Conservation (phyloP, 176 grass and related monocot species). For the Hyparrhenia diplandra region DNA sequence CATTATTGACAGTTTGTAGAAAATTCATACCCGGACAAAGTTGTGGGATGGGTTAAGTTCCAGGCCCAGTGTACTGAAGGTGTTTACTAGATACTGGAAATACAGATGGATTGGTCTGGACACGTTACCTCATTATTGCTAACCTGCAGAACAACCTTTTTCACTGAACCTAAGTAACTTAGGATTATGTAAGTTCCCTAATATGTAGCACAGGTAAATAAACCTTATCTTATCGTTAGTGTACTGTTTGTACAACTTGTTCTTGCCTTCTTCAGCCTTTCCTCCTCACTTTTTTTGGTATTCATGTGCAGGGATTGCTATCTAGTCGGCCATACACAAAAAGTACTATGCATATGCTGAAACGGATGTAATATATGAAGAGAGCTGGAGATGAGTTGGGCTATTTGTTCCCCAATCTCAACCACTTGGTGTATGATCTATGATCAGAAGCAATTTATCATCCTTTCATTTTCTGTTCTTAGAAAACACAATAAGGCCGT, state of each 20-base stretch:
- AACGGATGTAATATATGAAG: background rate
- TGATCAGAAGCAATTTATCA: slow-evolving; percentile 6
- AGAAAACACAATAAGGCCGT: background rate
- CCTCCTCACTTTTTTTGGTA: background rate
- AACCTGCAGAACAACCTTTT: background rate
- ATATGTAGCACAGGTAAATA: background rate
- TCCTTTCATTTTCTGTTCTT: background rate
- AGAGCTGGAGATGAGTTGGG: background rate
- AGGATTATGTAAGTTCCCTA: background rate
- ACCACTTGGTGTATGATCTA: background rate
- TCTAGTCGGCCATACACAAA: background rate
- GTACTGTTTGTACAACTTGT: background rate
- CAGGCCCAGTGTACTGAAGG: background rate
- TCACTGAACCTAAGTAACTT: background rate
- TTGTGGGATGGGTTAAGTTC: background rate
- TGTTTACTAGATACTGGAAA: background rate
- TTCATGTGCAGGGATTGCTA: background rate
- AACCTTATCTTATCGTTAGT: too few species aligned
- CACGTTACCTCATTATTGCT: background rate
- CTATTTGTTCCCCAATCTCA: background rate
- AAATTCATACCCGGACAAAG: background rate
- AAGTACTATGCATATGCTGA: background rate
- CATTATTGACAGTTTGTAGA: slow-evolving; percentile 13
- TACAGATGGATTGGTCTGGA: background rate
- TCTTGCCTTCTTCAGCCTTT: background rate